Base-by-base conservation (phyloP, 768 basidiomycete genomes). In the Pilatotrama ljubarskyi region DNA sequence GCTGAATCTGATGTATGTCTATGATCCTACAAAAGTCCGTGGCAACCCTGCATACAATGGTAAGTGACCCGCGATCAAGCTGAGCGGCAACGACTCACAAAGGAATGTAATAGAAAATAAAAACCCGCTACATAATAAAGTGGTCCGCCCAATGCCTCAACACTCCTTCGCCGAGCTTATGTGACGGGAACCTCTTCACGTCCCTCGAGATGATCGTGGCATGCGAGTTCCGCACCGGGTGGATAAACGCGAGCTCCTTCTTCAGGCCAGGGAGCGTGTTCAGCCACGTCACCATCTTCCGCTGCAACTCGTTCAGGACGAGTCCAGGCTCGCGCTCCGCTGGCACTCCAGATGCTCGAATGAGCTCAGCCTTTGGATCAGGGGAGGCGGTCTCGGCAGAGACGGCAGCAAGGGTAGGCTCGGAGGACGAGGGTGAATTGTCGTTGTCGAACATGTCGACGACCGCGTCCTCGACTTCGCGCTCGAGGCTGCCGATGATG, bases 131-230 rank as follows among this genome's bases (percentile, higher is more conserved):
- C 29, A 83, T 50, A 25, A 80, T 69, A 53, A 91, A 86, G 22
- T 81, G 76, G 58, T 83, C 79, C 9, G 87, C 88, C 87, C 88
- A 90, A 70, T 91, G 88, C 60, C 81, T 78, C 35, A 93, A 50
- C 3, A 92, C 80, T 36, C 83, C 82, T 68, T 85, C 84, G 17
- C 91, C 91, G 38, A 73, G 69, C 37, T 78, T 73, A 65, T 91
- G 88, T 13, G 72, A 62, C 63, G 80, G 75, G 68, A 88, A 89
- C 32, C 77, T 74, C 67, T 84, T 78, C 55, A 84, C 70, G 62
- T 92, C 90, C 43, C 91, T 77, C 69, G 82, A 85, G 10, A 93
- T 76, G 62, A 94, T 87, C 57, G 83, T 76, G 5, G 80, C 89
- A 73, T 94, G 91, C 25, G 89, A 75, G 66, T 92, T 92, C 38